Evolutionary conservation across 805 yeast genomes (phyloP).

Genomic region (Cyberlindnera mrakii): DNA sequence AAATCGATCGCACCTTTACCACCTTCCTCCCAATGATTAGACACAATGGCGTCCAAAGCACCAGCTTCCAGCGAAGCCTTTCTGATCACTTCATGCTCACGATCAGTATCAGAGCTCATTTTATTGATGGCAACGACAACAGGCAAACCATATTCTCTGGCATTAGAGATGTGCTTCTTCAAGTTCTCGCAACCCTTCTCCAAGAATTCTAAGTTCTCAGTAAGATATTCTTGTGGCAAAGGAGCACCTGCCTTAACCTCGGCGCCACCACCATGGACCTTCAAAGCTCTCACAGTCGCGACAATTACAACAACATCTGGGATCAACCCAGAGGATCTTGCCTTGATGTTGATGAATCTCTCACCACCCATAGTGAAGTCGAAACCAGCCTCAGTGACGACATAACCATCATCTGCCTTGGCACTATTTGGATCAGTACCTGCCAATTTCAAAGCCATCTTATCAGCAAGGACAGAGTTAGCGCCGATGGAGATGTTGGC

Average conservation of each 20-base stretch:
- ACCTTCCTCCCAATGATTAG: slow-evolving; percentile 95
- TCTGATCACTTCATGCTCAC: slow-evolving; percentile 75
- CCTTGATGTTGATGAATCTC: slow-evolving; percentile 91
- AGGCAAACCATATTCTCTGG: slow-evolving; percentile 78
- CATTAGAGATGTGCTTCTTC: slow-evolving; percentile 85
- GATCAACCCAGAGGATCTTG: slow-evolving; percentile 80
- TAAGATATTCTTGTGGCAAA: slow-evolving; percentile 72
- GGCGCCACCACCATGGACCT: slow-evolving; percentile 96
- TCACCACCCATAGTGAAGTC: slow-evolving; percentile 99
- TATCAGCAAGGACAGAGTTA: slow-evolving; percentile 88
- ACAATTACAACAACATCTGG: slow-evolving; percentile 93
- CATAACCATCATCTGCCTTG: slow-evolving; percentile 64
- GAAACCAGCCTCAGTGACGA: slow-evolving; percentile 96
- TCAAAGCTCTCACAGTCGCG: slow-evolving; percentile 95
- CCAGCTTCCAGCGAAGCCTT: slow-evolving; percentile 86
- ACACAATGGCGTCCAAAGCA: slow-evolving; percentile 82
- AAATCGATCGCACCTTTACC: slow-evolving; percentile 83
- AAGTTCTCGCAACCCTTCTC: slow-evolving; percentile 79
- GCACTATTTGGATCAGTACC: slow-evolving; percentile 42
- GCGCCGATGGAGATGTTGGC: slow-evolving; percentile 98
- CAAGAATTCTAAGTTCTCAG: slow-evolving; percentile 76
- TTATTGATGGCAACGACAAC: slow-evolving; percentile 93
- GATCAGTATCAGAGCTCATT: slow-evolving; percentile 74
- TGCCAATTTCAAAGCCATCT: slow-evolving; percentile 84
- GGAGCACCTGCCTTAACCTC: slow-evolving; percentile 92